phyloP scores from a whole-genome alignment of 2,329 filamentous ascomycete genomes.

The Sporothrix phasma region DNA sequence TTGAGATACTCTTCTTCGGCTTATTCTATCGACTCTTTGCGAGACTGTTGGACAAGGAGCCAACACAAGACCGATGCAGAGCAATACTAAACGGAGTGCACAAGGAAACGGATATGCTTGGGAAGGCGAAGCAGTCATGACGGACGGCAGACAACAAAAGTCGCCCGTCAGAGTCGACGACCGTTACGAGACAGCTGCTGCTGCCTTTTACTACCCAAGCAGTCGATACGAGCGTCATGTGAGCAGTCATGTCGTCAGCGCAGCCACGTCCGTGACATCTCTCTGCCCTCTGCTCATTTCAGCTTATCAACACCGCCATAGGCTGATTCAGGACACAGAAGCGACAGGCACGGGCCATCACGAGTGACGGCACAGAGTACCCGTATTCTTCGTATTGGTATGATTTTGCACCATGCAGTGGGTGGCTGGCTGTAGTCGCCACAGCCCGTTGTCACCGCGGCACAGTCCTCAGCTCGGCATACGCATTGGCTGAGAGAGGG shows the following conservation, averaged over 20 bases:
- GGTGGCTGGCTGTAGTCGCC: neutral
- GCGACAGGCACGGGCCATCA: neutral
- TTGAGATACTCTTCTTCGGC: too few species aligned
- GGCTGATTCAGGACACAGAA: neutral
- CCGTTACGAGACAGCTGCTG: neutral
- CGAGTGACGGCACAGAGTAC: too few species aligned
- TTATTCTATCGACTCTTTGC: neutral
- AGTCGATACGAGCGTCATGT: neutral
- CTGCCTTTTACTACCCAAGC: neutral
- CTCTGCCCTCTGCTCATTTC: too few species aligned
- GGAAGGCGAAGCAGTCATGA: neutral
- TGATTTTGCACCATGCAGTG: neutral
- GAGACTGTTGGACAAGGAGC: neutral
- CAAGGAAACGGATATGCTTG: too few species aligned
- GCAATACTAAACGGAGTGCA: neutral
- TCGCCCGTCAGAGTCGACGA: neutral
- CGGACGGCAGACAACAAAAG: neutral
- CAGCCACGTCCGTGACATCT: too few species aligned
- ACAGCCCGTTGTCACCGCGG: neutral
- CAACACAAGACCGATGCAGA: too few species aligned
- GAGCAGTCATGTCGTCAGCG: neutral
- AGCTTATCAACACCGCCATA: neutral
- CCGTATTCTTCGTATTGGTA: neutral
- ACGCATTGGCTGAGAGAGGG: too few species aligned
- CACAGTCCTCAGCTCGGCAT: conserved; percentile 3